These are phyloP conservation scores for Cystoderma amianthinum DNA, from an alignment of 768 basidiomycete species.

Conservation along the genomic window DNA sequence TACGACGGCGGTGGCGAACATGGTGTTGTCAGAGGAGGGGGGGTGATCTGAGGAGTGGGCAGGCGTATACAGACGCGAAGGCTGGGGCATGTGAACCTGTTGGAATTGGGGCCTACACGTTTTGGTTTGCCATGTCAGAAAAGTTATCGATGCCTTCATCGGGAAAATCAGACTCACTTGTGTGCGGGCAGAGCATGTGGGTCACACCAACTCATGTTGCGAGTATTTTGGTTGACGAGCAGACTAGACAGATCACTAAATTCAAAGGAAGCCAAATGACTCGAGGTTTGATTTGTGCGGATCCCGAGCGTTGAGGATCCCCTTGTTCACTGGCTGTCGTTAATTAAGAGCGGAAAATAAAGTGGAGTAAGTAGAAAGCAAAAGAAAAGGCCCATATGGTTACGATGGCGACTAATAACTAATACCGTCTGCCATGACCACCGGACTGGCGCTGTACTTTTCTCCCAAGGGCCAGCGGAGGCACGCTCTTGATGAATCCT, in stretches of 20 bases:
- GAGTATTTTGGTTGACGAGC: neutral
- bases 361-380: neutral
- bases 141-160: slow-evolving; percentile 2
- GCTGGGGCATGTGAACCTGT: neutral
- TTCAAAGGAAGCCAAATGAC: neutral
- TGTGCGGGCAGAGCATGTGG: slow-evolving; percentile 1
- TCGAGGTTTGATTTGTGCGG: neutral
- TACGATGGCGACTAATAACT: slow-evolving; percentile 1
- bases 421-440: neutral
- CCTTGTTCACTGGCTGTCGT: slow-evolving; percentile 2
- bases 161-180: neutral
- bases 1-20: neutral
- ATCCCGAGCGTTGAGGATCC: neutral
- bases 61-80: neutral
- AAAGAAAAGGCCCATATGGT: neutral
- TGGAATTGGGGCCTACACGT: slow-evolving; percentile 4
- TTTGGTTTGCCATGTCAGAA: slow-evolving; percentile 2
- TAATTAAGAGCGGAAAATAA: neutral
- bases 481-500: neutral
- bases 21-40: neutral
- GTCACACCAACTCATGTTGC: slow-evolving; percentile 1
- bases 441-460: neutral
- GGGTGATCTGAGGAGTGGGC: neutral
- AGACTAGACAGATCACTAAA: neutral
- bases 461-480: neutral